Percentiles rank a stretch among this genome's conserved stretches.
phyloP scores from a whole-genome alignment of 1,284 basidiomycete genomes.

The Abortiporus biennis region DNA sequence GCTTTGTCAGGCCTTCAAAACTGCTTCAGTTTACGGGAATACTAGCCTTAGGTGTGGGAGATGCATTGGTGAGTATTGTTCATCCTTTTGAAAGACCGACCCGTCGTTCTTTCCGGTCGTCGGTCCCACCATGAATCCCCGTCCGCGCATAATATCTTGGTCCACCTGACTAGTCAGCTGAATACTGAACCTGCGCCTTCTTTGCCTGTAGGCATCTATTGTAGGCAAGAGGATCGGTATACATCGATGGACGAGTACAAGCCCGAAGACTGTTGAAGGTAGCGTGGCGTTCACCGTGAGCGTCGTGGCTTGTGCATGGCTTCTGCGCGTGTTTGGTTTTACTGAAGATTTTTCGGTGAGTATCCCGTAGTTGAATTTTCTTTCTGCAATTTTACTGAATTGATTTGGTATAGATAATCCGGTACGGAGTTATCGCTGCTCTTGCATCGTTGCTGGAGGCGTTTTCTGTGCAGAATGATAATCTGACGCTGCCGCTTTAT shows the following conservation, averaged over 20 bases:
- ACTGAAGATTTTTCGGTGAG: slow-evolving; percentile 73
- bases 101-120: no score
- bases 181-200: slow-evolving; percentile 4
- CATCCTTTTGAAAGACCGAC: no score
- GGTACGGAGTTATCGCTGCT: slow-evolving; percentile 52
- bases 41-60: slow-evolving; percentile 87
- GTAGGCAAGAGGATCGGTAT: slow-evolving; percentile 82
- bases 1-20: slow-evolving; percentile 47
- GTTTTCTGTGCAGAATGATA: slow-evolving; percentile 90
- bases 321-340: slow-evolving; percentile 65
- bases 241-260: slow-evolving; percentile 78
- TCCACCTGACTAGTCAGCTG: no score
- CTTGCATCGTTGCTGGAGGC: slow-evolving; percentile 79
- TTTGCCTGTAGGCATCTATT: slow-evolving; percentile 86
- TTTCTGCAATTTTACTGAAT: background rate
- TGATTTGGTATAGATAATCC: slow-evolving; percentile 33
- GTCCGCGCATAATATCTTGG: no score
- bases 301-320: slow-evolving; percentile 63
- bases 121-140: slow-evolving; percentile 23
- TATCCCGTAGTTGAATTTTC: slow-evolving; percentile 11
- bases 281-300: slow-evolving; percentile 78
- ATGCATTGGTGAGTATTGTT: slow-evolving; percentile 92
- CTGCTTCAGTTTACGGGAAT: slow-evolving; percentile 88
- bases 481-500: slow-evolving; percentile 84
- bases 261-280: slow-evolving; percentile 90